phyloP scores from a whole-genome alignment of 2,329 filamentous ascomycete genomes.

The Penicillium sp. region DNA sequence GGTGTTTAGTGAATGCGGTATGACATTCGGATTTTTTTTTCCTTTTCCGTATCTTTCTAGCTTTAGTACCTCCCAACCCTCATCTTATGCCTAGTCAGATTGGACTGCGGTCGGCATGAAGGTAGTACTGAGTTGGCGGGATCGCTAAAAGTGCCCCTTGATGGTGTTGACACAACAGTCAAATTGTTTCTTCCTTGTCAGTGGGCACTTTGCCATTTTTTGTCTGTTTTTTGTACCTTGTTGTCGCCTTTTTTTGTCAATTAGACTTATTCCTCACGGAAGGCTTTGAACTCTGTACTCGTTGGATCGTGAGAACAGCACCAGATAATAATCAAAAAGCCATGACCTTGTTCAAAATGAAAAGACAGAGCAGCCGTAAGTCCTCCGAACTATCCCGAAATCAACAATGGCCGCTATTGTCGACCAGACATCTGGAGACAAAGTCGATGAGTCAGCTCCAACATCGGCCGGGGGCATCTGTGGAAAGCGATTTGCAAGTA shows the following conservation, averaged over 20 bases:
- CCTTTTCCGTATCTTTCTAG: conserved; percentile 9
- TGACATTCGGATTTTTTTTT: conserved; percentile 29
- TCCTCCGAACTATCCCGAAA: background rate
- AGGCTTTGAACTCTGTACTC: conserved; percentile 7
- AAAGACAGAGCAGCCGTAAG: background rate
- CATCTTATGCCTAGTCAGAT: background rate
- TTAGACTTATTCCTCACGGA: conserved; percentile 25
- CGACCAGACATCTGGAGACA: background rate
- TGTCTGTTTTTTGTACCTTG: conserved; percentile 8
- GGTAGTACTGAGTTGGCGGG: conserved; percentile 1
- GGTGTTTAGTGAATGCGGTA: conserved; percentile 35
- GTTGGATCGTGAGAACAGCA: conserved; percentile 3
- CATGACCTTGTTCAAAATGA: conserved; percentile 2
- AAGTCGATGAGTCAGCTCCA: background rate
- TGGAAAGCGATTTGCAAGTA: background rate
- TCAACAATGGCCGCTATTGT: background rate
- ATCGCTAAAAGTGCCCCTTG: conserved; percentile 22
- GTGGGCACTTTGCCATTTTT: conserved; percentile 16
- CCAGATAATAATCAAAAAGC: conserved; percentile 10
- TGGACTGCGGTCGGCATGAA: background rate
- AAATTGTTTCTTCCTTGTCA: conserved; percentile 2
- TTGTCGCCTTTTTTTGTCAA: conserved; percentile 15
- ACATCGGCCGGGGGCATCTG: background rate
- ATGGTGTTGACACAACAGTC: conserved; percentile 5
- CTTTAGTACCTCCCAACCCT: conserved; percentile 6